phyloP scores from a whole-genome alignment of 352 stramenopile genomes.

The Globisporangium iwayamae region DNA sequence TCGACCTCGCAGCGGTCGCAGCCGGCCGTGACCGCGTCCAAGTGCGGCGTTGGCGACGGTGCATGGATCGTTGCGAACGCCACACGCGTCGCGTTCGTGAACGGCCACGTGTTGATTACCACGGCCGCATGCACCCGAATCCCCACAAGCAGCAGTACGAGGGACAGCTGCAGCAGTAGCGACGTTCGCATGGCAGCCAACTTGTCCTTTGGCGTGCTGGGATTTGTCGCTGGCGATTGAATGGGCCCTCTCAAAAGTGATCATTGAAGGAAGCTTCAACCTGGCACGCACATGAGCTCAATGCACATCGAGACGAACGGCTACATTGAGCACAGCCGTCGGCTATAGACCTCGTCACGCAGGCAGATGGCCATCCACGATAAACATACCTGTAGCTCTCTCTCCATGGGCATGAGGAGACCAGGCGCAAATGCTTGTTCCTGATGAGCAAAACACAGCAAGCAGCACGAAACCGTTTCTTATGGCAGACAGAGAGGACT shows the following conservation, averaged over 20 bases:
- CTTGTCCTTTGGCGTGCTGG: background rate
- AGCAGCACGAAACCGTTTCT: slow-evolving; percentile 9
- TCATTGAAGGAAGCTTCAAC: slow-evolving; percentile 5
- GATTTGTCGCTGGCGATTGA: background rate
- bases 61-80: slow-evolving; percentile 46
- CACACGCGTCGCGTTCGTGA: slow-evolving; percentile 61
- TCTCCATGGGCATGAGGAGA: background rate
- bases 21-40: slow-evolving; percentile 66
- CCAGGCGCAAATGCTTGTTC: background rate
- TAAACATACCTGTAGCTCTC: background rate
- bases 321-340: no score
- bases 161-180: slow-evolving; percentile 1
- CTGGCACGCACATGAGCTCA: background rate
- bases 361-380: background rate
- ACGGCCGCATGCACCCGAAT: slow-evolving; percentile 24
- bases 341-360: no score
- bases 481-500: background rate
- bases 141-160: background rate
- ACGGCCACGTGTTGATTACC: slow-evolving; percentile 85
- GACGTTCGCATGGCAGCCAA: background rate
- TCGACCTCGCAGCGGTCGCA: slow-evolving; percentile 82
- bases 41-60: slow-evolving; percentile 14
- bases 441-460: background rate
- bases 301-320: background rate
- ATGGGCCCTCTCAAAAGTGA: background rate